Evolutionary conservation across 371 early-diverging fungal species (phyloP).

Genomic region (Aphelidium insulamus): DNA sequence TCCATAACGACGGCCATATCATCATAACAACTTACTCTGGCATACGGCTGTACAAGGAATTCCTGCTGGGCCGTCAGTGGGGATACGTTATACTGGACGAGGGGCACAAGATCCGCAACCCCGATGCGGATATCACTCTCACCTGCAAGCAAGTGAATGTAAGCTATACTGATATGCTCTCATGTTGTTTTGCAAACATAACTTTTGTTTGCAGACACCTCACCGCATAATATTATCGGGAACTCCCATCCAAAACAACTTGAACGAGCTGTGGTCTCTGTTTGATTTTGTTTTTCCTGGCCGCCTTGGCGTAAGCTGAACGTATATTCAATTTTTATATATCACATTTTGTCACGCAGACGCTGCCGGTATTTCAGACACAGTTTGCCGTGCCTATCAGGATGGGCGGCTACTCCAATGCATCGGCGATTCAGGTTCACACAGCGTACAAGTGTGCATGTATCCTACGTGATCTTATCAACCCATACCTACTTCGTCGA

Average conservation of each 20-base stretch:
- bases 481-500: constrained; percentile 79
- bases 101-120: constrained; percentile 94
- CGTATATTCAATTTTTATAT: background rate
- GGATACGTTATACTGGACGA: constrained; percentile 88
- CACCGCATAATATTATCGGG: constrained; percentile 83
- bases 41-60: constrained; percentile 37
- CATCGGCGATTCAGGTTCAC: constrained; percentile 63
- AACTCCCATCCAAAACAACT: constrained; percentile 95
- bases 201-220: constrained; percentile 26
- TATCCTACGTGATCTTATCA: constrained; percentile 71
- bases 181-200: background rate
- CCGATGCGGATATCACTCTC: constrained; percentile 69
- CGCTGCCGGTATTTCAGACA: constrained; percentile 70
- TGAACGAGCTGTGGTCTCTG: constrained; percentile 90
- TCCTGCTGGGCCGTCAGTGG: constrained; percentile 50
- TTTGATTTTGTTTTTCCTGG: constrained; percentile 93
- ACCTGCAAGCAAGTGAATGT: constrained; percentile 50
- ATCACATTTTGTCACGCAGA: constrained; percentile 10
- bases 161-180: background rate
- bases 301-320: constrained; percentile 44
- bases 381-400: constrained; percentile 82
- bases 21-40: constrained; percentile 73
- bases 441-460: constrained; percentile 81
- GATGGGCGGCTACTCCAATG: constrained; percentile 78
- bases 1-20: constrained; percentile 37